Percentiles rank a stretch among this genome's conserved stretches.
phyloP scores from a whole-genome alignment of 495 filamentous ascomycete species.

The Aspergillus avenaceus region DNA sequence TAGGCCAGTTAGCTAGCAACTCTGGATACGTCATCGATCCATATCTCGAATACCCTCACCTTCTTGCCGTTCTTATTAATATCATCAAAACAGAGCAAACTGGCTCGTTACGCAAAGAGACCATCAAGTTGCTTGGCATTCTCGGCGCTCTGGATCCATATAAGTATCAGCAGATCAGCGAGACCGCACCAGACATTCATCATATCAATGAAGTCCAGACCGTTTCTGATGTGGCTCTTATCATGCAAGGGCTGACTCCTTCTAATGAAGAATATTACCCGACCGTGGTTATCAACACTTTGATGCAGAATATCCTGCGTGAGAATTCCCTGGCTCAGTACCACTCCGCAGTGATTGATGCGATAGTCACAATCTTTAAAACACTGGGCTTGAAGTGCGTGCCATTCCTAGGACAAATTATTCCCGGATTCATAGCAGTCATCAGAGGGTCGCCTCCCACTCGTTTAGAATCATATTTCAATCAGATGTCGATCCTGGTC shows the following conservation, averaged over 20 bases:
- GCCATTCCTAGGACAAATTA: conserved; percentile 84
- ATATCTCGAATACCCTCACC: conserved; percentile 88
- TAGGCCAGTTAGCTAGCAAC: conserved; percentile 89
- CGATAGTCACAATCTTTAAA: conserved; percentile 97
- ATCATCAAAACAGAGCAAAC: conserved; percentile 90
- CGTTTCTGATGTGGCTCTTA: conserved; percentile 90
- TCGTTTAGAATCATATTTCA: conserved; percentile 91
- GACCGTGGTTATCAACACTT: conserved; percentile 92
- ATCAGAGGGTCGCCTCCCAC: conserved; percentile 69
- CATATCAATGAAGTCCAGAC: conserved; percentile 54
- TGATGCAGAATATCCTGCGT: conserved; percentile 80
- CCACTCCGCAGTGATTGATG: conserved; percentile 94
- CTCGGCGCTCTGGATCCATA: conserved; percentile 96
- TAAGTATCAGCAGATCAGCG: conserved; percentile 70
- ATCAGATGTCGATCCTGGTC: conserved; percentile 87
- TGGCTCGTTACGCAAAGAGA: conserved; percentile 80
- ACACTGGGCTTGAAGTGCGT: conserved; percentile 94
- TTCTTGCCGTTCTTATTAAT: conserved; percentile 85
- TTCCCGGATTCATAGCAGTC: conserved; percentile 86
- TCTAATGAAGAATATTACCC: conserved; percentile 98
- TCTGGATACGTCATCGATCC: conserved; percentile 97
- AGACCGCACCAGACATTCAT: conserved; percentile 45
- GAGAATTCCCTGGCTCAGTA: conserved; percentile 83
- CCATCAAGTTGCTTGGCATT: conserved; percentile 92
- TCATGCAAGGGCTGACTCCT: conserved; percentile 96